Base-by-base conservation (phyloP, 2,329 filamentous ascomycete species). In the Aureobasidium sp. region DNA sequence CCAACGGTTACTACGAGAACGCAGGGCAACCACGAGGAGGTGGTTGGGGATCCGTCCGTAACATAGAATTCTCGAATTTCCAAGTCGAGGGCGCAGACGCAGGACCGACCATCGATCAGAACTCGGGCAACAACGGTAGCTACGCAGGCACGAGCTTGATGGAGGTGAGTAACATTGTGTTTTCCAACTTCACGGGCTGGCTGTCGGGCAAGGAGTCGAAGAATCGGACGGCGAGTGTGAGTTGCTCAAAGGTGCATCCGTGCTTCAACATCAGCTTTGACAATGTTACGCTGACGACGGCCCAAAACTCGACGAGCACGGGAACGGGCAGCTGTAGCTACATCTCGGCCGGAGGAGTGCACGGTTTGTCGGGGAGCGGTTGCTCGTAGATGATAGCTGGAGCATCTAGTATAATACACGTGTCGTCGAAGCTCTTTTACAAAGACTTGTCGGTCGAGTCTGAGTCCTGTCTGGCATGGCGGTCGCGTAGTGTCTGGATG, bases 61-160 rank as follows among this genome's bases (percentile, higher is more conserved):
- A 83, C 65, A 71, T 84, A 8, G 67, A 77, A 1, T 81, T 84
- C 64, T 73, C 75, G 20, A 83, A 83, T 64, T 83, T 84, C 65
- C 64, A 75, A 14, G 66, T 83, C 15, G 65, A 77, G 11, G 81
- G 80, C 12, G 76, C 80, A 1, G 73, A 75, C 15, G 66, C 70
- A 15, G 78, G 78, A 0, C 73, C 77, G 0, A 66, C 67, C 2
- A 81, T 84, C 61, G 78, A 70, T 0, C 76, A 84, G 67, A 74
- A 80, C 59, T 79, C 67, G 48, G 80, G 82, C 2, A 72, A 81
- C 60, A 82, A 84, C 66, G 79, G 79, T 1, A 77, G 72, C 1
- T 78, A 73, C 41, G 51, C 70, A 0, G 81, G 81, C 0, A 82
- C 79, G 8, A 80, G 77, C 48, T 75, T 78, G 64, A 80, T 84